Percentiles rank a stretch among this genome's conserved stretches.
Conservation (phyloP, 2,329 filamentous ascomycete genomes). For the Chrysosporium keratinophilum region DNA sequence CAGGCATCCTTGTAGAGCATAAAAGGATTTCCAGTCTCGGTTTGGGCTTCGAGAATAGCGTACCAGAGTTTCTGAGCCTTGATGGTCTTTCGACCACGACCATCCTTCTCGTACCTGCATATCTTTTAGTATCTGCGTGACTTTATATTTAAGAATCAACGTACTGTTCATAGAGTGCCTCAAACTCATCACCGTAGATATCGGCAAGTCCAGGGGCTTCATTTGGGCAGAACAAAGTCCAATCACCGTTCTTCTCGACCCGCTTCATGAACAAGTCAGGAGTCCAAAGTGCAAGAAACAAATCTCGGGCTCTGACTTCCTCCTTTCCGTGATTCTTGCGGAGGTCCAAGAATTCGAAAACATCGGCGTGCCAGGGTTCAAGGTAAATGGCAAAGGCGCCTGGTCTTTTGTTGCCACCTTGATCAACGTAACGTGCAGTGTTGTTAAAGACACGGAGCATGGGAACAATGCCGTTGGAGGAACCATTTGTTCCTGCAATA, state of each 20-base stretch:
- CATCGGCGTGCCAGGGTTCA: slow-evolving; percentile 96
- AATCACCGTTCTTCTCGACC: slow-evolving; percentile 89
- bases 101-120: slow-evolving; percentile 69
- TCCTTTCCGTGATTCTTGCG: slow-evolving; percentile 99
- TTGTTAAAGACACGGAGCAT: slow-evolving; percentile 99
- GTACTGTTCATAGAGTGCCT: slow-evolving; percentile 69
- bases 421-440: slow-evolving; percentile 95
- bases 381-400: slow-evolving; percentile 98
- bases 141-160: slow-evolving; percentile 10
- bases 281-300: slow-evolving; percentile 97
- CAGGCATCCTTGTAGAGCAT: slow-evolving; percentile 99
- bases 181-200: slow-evolving; percentile 95
- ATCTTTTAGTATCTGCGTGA: slow-evolving; percentile 10
- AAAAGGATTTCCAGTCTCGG: slow-evolving; percentile 96
- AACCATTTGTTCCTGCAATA: slow-evolving; percentile 95
- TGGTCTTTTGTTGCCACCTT: slow-evolving; percentile 97
- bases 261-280: slow-evolving; percentile 99
- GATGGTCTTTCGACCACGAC: slow-evolving; percentile 77
- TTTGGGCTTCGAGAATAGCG: slow-evolving; percentile 93
- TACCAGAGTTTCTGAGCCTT: slow-evolving; percentile 99
- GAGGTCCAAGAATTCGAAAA: slow-evolving; percentile 94
- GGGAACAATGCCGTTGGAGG: slow-evolving; percentile 91
- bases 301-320: slow-evolving; percentile 88
- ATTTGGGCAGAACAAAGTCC: slow-evolving; percentile 97
- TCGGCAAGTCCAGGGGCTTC: slow-evolving; percentile 92